These are phyloP conservation scores for Clavariopsis aquatica DNA, from an alignment of 495 filamentous ascomycete species.

Conservation along the genomic window DNA sequence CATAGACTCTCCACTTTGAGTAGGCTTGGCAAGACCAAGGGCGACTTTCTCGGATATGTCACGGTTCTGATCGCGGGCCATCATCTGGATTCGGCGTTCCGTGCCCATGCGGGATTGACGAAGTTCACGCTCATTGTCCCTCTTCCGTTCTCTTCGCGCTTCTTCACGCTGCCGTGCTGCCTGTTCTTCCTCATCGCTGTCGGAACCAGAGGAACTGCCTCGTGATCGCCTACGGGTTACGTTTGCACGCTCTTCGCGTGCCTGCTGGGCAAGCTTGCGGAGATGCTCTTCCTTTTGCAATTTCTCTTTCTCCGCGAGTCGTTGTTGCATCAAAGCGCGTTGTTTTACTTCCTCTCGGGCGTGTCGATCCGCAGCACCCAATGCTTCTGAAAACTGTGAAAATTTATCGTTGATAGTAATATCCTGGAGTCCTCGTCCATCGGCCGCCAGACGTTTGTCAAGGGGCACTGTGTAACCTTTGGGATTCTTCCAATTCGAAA, in stretches of 20 bases:
- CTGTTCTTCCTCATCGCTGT: conserved; percentile 61
- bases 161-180: conserved; percentile 70
- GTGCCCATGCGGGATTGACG: conserved; percentile 95
- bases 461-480: conserved; percentile 97
- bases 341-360: conserved; percentile 94
- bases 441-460: conserved; percentile 95
- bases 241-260: conserved; percentile 69
- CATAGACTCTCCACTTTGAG: conserved; percentile 85
- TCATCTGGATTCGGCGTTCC: conserved; percentile 82
- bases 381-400: conserved; percentile 89
- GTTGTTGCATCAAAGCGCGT: conserved; percentile 91
- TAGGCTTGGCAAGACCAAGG: conserved; percentile 91
- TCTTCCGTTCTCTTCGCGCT: conserved; percentile 70
- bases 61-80: conserved; percentile 93
- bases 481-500: conserved; percentile 99
- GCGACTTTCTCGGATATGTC: conserved; percentile 98
- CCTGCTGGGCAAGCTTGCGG: conserved; percentile 85
- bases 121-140: conserved; percentile 83
- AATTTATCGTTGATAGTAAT: conserved; percentile 99
- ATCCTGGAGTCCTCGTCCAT: conserved; percentile 89
- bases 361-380: conserved; percentile 92
- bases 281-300: conserved; percentile 90
- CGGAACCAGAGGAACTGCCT: conserved; percentile 35
- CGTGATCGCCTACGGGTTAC: conserved; percentile 11
- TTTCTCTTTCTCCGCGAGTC: conserved; percentile 95